Evolutionary conservation across 371 early-diverging fungal genomes (phyloP).

Genomic region (Blakeslea trispora): DNA sequence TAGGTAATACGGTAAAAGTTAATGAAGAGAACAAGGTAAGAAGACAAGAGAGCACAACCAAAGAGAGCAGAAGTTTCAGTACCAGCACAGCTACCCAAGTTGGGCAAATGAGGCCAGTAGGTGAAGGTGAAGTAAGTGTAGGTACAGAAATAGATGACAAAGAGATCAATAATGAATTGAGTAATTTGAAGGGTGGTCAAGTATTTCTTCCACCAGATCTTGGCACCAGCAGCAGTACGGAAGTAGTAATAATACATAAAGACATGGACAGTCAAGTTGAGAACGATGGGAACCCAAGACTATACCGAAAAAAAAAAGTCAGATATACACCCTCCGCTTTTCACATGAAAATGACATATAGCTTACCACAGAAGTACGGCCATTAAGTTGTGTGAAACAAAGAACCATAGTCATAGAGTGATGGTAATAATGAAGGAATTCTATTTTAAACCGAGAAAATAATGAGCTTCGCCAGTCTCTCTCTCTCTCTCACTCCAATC

Average conservation of each 20-base stretch:
- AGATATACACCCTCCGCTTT: conserved; percentile 28
- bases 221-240: conserved; percentile 80
- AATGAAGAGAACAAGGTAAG: conserved; percentile 86
- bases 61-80: conserved; percentile 78
- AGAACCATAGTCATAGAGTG: conserved; percentile 90
- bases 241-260: conserved; percentile 93
- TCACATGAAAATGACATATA: conserved; percentile 9
- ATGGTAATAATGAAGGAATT: conserved; percentile 90
- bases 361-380: conserved; percentile 81
- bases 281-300: conserved; percentile 76
- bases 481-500: not conserved
- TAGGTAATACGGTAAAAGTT: conserved; percentile 89
- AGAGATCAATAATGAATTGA: conserved; percentile 87
- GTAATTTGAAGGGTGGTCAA: conserved; percentile 88
- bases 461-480: not conserved
- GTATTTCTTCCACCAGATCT: conserved; percentile 93
- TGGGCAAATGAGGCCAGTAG: conserved; percentile 72
- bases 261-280: conserved; percentile 91
- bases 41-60: conserved; percentile 78
- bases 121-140: conserved; percentile 79
- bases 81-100: conserved; percentile 78
- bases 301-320: conserved; percentile 31
- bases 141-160: conserved; percentile 77
- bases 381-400: conserved; percentile 82
- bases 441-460: too few relatives aligned